These are phyloP conservation scores for Aspergillus sclerotialis DNA, from an alignment of 2,329 filamentous ascomycete genomes.

Conservation along the genomic window DNA sequence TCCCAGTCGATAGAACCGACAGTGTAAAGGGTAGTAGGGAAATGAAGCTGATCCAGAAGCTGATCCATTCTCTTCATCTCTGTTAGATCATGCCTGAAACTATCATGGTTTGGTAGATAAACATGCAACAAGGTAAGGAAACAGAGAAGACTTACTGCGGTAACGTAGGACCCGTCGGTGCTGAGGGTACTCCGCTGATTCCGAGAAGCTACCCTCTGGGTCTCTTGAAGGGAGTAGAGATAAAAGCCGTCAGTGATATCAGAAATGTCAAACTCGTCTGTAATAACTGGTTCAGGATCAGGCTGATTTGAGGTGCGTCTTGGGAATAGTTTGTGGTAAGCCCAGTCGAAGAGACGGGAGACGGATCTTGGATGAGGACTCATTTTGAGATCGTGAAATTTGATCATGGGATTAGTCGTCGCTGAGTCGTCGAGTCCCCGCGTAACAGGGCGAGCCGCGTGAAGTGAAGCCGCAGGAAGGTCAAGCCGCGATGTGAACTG, in stretches of 20 bases:
- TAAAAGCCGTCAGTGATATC: conserved; percentile 16
- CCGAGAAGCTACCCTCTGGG: conserved; percentile 1
- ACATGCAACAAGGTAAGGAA: too few relatives aligned
- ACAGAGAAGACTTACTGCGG: conserved; percentile 11
- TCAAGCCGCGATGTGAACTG: neutral
- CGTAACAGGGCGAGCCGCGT: neutral
- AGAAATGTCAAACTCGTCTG: conserved; percentile 5
- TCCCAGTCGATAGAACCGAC: conserved; percentile 26
- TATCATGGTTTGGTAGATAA: too few relatives aligned
- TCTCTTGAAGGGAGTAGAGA: conserved; percentile 14
- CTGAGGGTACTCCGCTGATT: conserved; percentile 9
- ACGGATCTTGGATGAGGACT: conserved; percentile 3
- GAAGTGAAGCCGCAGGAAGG: neutral
- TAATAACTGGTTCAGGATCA: conserved; percentile 1
- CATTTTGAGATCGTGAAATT: neutral
- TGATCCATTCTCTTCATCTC: conserved; percentile 9
- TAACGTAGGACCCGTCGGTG: conserved; percentile 12
- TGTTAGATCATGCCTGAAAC: conserved; percentile 1
- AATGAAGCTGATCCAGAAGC: too few relatives aligned
- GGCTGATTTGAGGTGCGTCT: too few relatives aligned
- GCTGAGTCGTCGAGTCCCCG: neutral
- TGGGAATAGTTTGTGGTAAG: conserved; percentile 11
- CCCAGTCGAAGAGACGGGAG: conserved; percentile 11
- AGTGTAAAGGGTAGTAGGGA: too few relatives aligned
- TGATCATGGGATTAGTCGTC: neutral